Conservation (phyloP, 1,284 basidiomycete species). For the Ceratobasidium theobromae region DNA sequence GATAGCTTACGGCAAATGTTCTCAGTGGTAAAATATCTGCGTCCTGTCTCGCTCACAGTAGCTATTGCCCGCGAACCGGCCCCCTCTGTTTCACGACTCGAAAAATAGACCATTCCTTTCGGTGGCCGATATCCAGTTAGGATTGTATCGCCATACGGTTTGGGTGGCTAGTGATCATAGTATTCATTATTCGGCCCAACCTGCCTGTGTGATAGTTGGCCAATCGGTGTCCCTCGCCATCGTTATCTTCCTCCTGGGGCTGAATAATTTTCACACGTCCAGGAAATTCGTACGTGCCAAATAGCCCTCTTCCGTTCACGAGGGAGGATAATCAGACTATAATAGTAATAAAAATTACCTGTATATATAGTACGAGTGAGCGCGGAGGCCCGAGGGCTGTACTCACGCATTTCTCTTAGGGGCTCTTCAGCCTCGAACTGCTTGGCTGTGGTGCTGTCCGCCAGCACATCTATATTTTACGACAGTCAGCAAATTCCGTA, state of each 20-base stretch:
- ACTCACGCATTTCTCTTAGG: not conserved
- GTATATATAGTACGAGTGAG: not conserved
- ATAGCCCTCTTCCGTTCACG: not conserved
- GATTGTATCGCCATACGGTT: not conserved
- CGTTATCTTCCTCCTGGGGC: not conserved
- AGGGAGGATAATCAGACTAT: not conserved
- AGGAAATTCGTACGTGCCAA: not conserved
- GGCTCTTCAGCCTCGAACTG: too few species aligned
- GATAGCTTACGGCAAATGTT: constrained; percentile 21
- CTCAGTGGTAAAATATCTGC: constrained; percentile 12
- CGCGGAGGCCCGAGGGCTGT: not conserved
- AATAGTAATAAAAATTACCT: not conserved
- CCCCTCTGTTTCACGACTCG: not conserved
- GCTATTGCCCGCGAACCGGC: not conserved
- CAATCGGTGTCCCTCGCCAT: not conserved
- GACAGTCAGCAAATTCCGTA: too few species aligned
- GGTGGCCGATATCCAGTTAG: constrained; percentile 5
- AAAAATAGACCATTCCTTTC: not conserved
- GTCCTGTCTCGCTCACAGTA: constrained; percentile 11
- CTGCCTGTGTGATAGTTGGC: constrained; percentile 4
- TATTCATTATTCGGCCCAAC: constrained; percentile 26
- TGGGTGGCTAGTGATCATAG: constrained; percentile 12
- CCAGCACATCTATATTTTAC: too few species aligned
- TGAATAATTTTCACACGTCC: constrained; percentile 14
- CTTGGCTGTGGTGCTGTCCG: too few species aligned